A percentile compares a stretch with the other conserved stretches of the same genome.
Evolutionary conservation across 2,329 filamentous ascomycete species (phyloP).

Genomic region (Curvularia sp.): DNA sequence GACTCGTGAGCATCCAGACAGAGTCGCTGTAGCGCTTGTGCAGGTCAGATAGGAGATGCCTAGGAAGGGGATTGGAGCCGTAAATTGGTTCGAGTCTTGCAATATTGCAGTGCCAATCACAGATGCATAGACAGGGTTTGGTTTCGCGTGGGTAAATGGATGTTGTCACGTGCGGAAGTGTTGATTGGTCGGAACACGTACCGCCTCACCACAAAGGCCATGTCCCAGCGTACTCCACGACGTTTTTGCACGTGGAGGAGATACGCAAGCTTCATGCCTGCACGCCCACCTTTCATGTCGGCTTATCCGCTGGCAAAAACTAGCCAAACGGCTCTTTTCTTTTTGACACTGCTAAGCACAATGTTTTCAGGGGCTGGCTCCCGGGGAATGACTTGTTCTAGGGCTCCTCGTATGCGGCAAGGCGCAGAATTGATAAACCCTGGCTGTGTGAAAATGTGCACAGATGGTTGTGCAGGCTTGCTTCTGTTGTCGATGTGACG

Average conservation of each 20-base stretch:
- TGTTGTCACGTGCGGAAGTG: neutral
- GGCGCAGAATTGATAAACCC: constrained; percentile 3
- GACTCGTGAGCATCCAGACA: neutral
- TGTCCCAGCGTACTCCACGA: neutral
- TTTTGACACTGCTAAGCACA: neutral
- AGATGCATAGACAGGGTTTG: neutral
- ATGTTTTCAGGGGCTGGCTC: neutral
- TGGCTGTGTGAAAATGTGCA: constrained; percentile 2
- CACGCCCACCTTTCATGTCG: constrained; percentile 5
- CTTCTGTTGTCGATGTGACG: constrained; percentile 3
- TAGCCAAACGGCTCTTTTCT: neutral
- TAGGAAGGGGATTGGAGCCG: neutral
- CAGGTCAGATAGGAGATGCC: neutral
- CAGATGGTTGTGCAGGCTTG: neutral
- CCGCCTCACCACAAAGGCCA: neutral
- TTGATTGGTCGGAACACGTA: neutral
- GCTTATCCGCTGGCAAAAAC: neutral
- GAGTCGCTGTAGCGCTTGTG: neutral
- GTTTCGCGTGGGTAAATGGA: neutral
- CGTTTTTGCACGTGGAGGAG: neutral
- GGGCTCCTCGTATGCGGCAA: constrained; percentile 3
- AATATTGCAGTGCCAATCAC: neutral
- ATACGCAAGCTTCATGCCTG: constrained; percentile 1
- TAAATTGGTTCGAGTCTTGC: neutral
- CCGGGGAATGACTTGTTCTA: neutral